Base-by-base conservation (phyloP, 805 yeast species). In the Teunomyces barrocoloradensis region DNA sequence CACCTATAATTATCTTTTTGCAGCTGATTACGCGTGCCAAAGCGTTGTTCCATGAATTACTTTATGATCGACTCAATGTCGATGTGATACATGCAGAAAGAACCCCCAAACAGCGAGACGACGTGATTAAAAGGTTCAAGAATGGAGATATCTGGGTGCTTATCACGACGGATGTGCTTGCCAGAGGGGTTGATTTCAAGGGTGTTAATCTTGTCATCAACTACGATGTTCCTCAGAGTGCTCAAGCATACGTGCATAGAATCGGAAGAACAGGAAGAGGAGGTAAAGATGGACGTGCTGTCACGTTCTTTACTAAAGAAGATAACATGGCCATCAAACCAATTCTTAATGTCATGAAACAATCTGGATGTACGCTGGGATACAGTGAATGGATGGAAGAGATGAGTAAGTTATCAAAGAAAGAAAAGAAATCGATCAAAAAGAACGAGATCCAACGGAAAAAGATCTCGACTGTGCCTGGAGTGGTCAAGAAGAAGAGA, bases 201-300 rank as follows among this genome's bases (percentile, higher is more conserved):
- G 97, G 97, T 46, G 92, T 94, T 43, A 94, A 91, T 61, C 65
- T 95, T 49, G 97, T 94, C 35, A 88, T 94, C 55, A 94, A 94
- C 68, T 94, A 94, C 65, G 99, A 94, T 68, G 96, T 94, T 10
- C 99, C 99, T 13, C 87, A 83, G 58, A 81, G 86, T 38, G 89
- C 97, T 0, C 97, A 92, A 66, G 85, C 96, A 0, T 94, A 94
- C 64, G 97, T 94, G 40, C 99, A 94, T 67, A 82, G 99, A 71
- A 89, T 94, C 59, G 99, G 99, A 67, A 86, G 99, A 76, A 92
- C 99, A 2, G 99, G 99, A 56, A 85, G 99, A 77, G 96, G 89
- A 45, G 96, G 96, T 1, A 81, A 86, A 50, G 59, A 69, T 6
- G 99, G 99, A 48, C 78, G 78, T 56, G 97, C 98, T 0, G 81